Evolutionary conservation across 2,329 filamentous ascomycete genomes (phyloP).

Genomic region (Chaetomiaceae sp.): DNA sequence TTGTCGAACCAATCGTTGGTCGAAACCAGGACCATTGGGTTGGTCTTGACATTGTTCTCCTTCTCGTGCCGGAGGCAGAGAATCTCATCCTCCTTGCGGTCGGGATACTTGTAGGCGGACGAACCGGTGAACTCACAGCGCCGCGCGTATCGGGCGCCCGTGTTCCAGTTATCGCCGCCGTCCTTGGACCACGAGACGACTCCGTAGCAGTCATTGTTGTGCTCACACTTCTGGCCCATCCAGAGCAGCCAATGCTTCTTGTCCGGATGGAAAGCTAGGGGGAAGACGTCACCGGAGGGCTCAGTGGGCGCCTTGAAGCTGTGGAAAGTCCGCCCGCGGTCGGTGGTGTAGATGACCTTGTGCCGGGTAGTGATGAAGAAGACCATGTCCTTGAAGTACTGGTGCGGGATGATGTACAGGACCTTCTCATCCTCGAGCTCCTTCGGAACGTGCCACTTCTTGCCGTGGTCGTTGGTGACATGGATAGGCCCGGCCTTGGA

Average conservation of each 20-base stretch:
- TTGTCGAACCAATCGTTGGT: slow-evolving; percentile 75
- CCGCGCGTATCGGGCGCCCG: slow-evolving; percentile 66
- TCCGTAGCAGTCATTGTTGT: slow-evolving; percentile 59
- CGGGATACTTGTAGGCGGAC: slow-evolving; percentile 45
- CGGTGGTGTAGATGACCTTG: slow-evolving; percentile 74
- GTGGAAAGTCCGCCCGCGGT: slow-evolving; percentile 71
- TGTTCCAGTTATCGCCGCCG: slow-evolving; percentile 75
- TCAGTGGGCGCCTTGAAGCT: slow-evolving; percentile 66
- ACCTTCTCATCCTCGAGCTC: slow-evolving; percentile 68
- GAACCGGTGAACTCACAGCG: slow-evolving; percentile 84
- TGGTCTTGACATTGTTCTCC: slow-evolving; percentile 57
- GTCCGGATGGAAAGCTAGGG: slow-evolving; percentile 76
- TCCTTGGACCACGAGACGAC: slow-evolving; percentile 75
- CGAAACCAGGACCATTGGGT: slow-evolving; percentile 65
- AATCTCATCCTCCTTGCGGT: slow-evolving; percentile 50
- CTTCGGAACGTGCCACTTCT: slow-evolving; percentile 64
- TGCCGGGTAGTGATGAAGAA: slow-evolving; percentile 71
- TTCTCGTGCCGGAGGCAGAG: slow-evolving; percentile 60
- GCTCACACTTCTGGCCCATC: slow-evolving; percentile 70
- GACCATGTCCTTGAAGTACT: slow-evolving; percentile 75
- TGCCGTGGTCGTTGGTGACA: slow-evolving; percentile 81
- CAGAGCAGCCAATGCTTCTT: slow-evolving; percentile 89
- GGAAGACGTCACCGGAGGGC: slow-evolving; percentile 32
- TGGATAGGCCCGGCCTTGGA: slow-evolving; percentile 57
- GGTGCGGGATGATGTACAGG: slow-evolving; percentile 68